Base-by-base conservation (phyloP, 768 basidiomycete genomes). In the Mycena galericulata region DNA sequence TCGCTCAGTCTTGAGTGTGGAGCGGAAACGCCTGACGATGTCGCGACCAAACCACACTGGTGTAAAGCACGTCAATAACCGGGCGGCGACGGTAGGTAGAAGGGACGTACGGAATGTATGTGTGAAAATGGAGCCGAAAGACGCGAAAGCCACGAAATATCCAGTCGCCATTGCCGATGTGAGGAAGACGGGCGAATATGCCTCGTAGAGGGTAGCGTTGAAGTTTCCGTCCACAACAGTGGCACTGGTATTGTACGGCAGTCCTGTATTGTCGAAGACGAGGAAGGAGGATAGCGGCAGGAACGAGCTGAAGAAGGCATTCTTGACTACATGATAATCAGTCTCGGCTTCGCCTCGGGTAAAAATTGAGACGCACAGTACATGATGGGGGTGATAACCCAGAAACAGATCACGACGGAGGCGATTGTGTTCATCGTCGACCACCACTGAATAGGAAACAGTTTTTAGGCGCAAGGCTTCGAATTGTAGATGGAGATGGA, bases 31-130 rank as follows among this genome's bases (percentile, higher is more conserved):
- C 57, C 89, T 88, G 41, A 82, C 75, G 59, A 95, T 92, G 73
- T 95, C 94, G 64, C 86, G 86, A 57, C 94, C 89, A 84, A 92
- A 95, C 92, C 94, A 96, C 57, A 97, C 91, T 93, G 24, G 2
- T 65, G 66, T 45, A 56, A 60, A 15, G n/a, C n/a, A 41, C 41
- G 65, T 11, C 47, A 18, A 36, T 53, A 66, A 51, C 32, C 20
- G 56, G 38, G 38, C 29, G n/a, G 18, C 17, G 38, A 69, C 6
- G 56, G 47, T 43, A 62, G 40, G 14, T 45, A 34, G 63, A 61
- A 56, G 30, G 36, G 12, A 85, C 92, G 72, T 68, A 93, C 92
- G 76, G 82, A 89, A 87, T 2, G 93, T 92, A 78, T 97, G 95
- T 6, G 93, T 88, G 26, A 95, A 79, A 53, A 94, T 83, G 15